phyloP scores from a whole-genome alignment of 805 yeast species.

The Schwanniomyces polymorphus region DNA sequence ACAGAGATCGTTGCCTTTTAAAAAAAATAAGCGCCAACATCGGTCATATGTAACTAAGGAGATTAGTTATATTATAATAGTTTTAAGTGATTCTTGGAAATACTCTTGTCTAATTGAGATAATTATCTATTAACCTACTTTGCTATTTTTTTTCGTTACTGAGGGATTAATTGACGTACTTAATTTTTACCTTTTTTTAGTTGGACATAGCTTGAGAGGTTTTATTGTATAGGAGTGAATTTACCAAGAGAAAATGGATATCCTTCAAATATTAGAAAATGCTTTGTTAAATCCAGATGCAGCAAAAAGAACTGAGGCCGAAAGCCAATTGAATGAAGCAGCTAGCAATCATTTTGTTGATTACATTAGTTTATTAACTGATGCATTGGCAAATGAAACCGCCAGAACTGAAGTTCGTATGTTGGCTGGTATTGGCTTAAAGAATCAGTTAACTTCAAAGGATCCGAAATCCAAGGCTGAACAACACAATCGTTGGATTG shows the following conservation, averaged over 20 bases:
- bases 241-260: constrained; percentile 34
- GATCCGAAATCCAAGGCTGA: constrained; percentile 57
- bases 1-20: not conserved
- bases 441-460: constrained; percentile 86
- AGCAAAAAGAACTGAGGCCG: constrained; percentile 71
- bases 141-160: not conserved
- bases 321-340: constrained; percentile 66
- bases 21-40: constrained; percentile 3
- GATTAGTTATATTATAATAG: not conserved
- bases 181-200: not conserved
- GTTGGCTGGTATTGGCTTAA: constrained; percentile 84
- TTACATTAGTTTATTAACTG: constrained; percentile 68
- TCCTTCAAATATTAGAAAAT: constrained; percentile 71
- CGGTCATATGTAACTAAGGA: not conserved
- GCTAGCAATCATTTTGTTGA: constrained; percentile 76
- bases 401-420: constrained; percentile 80
- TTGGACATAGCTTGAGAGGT: not conserved
- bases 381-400: constrained; percentile 64
- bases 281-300: constrained; percentile 74
- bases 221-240: not conserved
- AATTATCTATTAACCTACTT: not conserved
- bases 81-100: not conserved
- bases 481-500: constrained; percentile 75
- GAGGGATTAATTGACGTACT: not conserved
- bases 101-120: not conserved